phyloP scores from a whole-genome alignment of 106 monocot species.

The Gastrodia elata region DNA sequence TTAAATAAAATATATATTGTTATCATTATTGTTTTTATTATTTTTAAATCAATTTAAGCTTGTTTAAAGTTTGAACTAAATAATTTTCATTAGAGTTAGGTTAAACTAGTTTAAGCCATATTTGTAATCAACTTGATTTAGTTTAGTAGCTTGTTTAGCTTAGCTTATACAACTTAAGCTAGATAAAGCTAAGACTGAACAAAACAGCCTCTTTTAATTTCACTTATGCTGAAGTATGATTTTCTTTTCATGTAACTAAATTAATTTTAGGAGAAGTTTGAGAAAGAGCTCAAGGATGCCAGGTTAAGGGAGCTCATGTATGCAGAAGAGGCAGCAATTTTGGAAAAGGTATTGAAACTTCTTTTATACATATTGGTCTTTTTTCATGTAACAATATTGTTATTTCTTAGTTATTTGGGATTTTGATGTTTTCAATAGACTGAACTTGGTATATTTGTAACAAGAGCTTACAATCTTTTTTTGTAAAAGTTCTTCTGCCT shows the following conservation, averaged over 20 bases:
- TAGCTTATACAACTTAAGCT: too few relatives aligned
- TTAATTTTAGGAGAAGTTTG: constrained; percentile 72
- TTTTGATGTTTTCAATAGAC: not conserved
- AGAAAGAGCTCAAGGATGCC: constrained; percentile 86
- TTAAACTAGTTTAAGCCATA: too few relatives aligned
- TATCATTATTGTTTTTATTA: too few relatives aligned
- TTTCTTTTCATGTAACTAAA: not conserved
- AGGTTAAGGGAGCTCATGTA: constrained; percentile 76
- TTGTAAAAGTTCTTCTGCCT: not conserved
- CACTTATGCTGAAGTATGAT: not conserved
- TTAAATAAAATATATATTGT: too few relatives aligned
- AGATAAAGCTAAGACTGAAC: too few relatives aligned
- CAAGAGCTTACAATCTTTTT: not conserved
- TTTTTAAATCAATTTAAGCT: too few relatives aligned
- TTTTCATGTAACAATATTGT: not conserved
- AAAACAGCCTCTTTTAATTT: too few relatives aligned
- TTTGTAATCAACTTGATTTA: too few relatives aligned
- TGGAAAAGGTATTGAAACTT: constrained; percentile 65
- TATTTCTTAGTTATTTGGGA: not conserved
- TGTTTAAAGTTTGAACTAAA: too few relatives aligned
- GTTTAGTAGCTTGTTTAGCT: too few relatives aligned
- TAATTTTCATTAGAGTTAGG: too few relatives aligned
- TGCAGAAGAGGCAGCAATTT: constrained; percentile 90
- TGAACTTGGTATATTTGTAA: not conserved
- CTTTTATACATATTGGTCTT: not conserved